These are phyloP conservation scores for Mariannaea elegans DNA, from an alignment of 2,329 filamentous ascomycete species.

Conservation along the genomic window DNA sequence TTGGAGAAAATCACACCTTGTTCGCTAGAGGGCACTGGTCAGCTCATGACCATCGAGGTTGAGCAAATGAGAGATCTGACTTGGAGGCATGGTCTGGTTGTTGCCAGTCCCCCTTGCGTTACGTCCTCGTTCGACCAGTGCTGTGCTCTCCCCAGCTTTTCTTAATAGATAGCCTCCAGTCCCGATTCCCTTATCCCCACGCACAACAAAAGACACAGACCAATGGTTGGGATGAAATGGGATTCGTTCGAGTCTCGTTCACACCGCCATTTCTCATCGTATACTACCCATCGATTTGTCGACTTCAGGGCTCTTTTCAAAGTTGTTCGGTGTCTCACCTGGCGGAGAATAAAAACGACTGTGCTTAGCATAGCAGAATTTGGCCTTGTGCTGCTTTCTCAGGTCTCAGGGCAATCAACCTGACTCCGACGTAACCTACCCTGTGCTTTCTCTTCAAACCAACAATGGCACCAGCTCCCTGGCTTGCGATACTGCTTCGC, in stretches of 20 bases:
- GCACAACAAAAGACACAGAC: constrained; percentile 29
- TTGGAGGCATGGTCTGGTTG: constrained; percentile 10
- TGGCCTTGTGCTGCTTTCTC: neutral
- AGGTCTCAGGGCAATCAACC: constrained; percentile 2
- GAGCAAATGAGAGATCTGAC: constrained; percentile 8
- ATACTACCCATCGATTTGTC: constrained; percentile 25
- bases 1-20: constrained; percentile 13
- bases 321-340: constrained; percentile 32
- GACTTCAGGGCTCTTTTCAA: constrained; percentile 29
- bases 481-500: constrained; percentile 3
- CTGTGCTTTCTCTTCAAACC: neutral
- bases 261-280: constrained; percentile 38
- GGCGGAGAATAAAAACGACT: constrained; percentile 27
- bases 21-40: constrained; percentile 6
- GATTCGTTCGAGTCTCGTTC: constrained; percentile 23
- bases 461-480: neutral
- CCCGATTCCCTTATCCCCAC: constrained; percentile 19
- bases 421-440: neutral
- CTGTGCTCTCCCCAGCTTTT: neutral
- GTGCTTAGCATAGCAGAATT: too few species aligned
- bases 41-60: constrained; percentile 9
- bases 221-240: constrained; percentile 28
- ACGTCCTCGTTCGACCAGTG: constrained; percentile 3
- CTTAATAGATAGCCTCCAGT: constrained; percentile 5
- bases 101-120: constrained; percentile 7